Conservation (phyloP, 139 green algal genomes). For the Chlorokybus atmophyticus region DNA sequence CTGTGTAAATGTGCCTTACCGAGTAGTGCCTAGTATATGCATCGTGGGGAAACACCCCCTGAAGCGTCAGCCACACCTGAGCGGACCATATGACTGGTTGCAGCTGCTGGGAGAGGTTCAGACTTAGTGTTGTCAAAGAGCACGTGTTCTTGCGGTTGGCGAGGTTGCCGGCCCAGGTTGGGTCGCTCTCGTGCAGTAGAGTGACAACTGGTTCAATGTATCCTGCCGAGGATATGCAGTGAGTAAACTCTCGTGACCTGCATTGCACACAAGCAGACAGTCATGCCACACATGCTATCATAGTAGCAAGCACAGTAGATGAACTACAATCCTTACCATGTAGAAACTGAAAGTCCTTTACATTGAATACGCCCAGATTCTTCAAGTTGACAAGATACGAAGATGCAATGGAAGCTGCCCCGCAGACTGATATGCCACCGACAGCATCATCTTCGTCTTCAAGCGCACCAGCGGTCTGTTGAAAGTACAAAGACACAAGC, state of each 20-base stretch:
- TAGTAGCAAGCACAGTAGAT: background rate
- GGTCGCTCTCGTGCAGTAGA: slow-evolving; percentile 63
- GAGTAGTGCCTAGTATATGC: too few species aligned
- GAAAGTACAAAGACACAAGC: too few species aligned
- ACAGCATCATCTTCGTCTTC: too few species aligned
- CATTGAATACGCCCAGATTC: slow-evolving; percentile 14
- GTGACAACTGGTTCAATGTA: slow-evolving; percentile 74
- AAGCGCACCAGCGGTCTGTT: too few species aligned
- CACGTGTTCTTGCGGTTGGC: slow-evolving; percentile 61
- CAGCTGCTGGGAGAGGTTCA: slow-evolving; percentile 54
- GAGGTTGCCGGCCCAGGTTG: slow-evolving; percentile 62
- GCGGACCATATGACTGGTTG: slow-evolving; percentile 63
- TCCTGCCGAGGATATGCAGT: slow-evolving; percentile 29
- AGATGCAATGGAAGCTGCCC: background rate
- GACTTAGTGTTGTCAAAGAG: slow-evolving; percentile 52
- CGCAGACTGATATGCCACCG: too few species aligned
- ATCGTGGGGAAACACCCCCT: too few species aligned
- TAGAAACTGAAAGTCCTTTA: slow-evolving; percentile 62
- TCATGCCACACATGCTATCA: slow-evolving; percentile 4
- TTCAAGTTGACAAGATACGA: slow-evolving; percentile 8
- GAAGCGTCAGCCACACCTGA: background rate
- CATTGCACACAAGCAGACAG: too few species aligned
- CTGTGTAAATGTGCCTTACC: too few species aligned
- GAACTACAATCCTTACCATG: slow-evolving; percentile 25
- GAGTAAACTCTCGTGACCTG: background rate